Percentiles rank a stretch among this genome's conserved stretches.
phyloP scores from a whole-genome alignment of 768 basidiomycete genomes.

The Psilocybe sp. region DNA sequence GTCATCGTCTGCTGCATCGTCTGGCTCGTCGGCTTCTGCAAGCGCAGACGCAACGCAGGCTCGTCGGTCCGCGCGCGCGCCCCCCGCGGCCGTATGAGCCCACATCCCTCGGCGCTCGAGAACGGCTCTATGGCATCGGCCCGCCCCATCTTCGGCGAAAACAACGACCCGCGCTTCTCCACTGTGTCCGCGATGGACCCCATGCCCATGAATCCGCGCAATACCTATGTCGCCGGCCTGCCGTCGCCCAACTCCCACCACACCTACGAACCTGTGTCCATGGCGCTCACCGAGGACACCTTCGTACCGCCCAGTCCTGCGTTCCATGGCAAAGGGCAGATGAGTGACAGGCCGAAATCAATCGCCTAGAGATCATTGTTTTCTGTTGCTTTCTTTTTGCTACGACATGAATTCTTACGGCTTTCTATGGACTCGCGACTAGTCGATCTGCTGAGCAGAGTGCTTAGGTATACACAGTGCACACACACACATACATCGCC shows the following conservation, averaged over 20 bases:
- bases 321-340: constrained; percentile 39
- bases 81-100: constrained; percentile 32
- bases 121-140: neutral
- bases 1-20: constrained; percentile 54
- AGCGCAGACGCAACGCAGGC: constrained; percentile 29
- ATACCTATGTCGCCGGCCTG: constrained; percentile 36
- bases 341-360: constrained; percentile 44
- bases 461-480: too few relatives aligned
- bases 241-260: constrained; percentile 31
- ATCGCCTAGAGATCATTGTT: constrained; percentile 26
- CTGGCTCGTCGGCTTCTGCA: constrained; percentile 54
- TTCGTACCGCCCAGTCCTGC: constrained; percentile 58
- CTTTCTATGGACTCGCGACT: constrained; percentile 11
- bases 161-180: neutral
- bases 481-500: too few relatives aligned
- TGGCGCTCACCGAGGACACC: constrained; percentile 58
- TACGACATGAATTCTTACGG: constrained; percentile 10
- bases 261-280: constrained; percentile 73
- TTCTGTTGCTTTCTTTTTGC: constrained; percentile 4
- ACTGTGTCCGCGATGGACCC: constrained; percentile 24
- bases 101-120: constrained; percentile 27
- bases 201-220: constrained; percentile 52
- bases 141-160: neutral
- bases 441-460: constrained; percentile 1
- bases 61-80: constrained; percentile 11